phyloP scores from a whole-genome alignment of 768 basidiomycete genomes.

The Pleurotus sapidus region DNA sequence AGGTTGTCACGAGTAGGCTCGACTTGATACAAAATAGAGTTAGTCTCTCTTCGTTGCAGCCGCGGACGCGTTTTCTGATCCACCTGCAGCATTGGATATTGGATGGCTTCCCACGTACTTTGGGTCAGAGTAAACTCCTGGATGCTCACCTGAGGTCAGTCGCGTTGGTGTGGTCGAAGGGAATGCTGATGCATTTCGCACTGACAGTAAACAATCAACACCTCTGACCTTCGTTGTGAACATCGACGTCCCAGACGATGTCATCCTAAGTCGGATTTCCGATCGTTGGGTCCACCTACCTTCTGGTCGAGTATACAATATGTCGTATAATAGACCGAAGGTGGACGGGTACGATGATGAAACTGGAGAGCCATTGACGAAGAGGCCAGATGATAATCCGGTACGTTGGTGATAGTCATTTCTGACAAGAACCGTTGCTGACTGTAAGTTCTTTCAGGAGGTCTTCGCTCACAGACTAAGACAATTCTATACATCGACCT shows the following conservation, averaged over 20 bases:
- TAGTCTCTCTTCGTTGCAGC: slow-evolving; percentile 10
- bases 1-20: slow-evolving; percentile 71
- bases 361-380: slow-evolving; percentile 86
- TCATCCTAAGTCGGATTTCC: slow-evolving; percentile 83
- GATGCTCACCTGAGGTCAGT: slow-evolving; percentile 72
- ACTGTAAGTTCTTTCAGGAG: slow-evolving; percentile 44
- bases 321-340: slow-evolving; percentile 82
- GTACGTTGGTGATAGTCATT: slow-evolving; percentile 37
- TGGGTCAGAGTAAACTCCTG: slow-evolving; percentile 78
- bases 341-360: slow-evolving; percentile 79
- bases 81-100: slow-evolving; percentile 77
- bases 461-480: slow-evolving; percentile 72
- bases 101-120: slow-evolving; percentile 90
- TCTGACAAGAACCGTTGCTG: neutral
- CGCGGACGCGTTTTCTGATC: neutral
- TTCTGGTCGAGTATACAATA: slow-evolving; percentile 89
- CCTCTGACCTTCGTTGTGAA: slow-evolving; percentile 83
- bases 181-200: slow-evolving; percentile 1
- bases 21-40: slow-evolving; percentile 67
- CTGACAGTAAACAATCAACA: slow-evolving; percentile 50
- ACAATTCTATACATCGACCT: slow-evolving; percentile 77
- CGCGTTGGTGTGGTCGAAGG: neutral
- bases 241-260: slow-evolving; percentile 83
- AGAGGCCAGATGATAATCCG: slow-evolving; percentile 86
- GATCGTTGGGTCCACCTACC: slow-evolving; percentile 89